A percentile compares a stretch with the other conserved stretches of the same genome.
Evolutionary conservation across 75 land plant genomes (phyloP).

Genomic region (Pinus taeda): DNA sequence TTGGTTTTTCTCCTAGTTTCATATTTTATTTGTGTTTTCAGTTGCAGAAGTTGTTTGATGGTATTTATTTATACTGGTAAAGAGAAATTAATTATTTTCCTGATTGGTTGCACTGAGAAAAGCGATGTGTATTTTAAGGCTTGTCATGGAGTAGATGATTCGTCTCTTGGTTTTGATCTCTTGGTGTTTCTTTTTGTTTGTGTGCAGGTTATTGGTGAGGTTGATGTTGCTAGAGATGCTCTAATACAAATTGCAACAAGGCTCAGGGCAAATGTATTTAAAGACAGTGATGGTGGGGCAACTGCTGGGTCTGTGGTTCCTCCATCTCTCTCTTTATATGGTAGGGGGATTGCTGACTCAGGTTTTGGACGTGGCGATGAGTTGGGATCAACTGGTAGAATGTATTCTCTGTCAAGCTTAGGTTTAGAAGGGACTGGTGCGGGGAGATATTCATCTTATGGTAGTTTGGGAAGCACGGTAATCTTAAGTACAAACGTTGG

Average conservation of each 20-base stretch:
- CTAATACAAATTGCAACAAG: slow-evolving; percentile 78
- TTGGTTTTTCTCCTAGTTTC: no score
- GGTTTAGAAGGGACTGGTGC: slow-evolving; percentile 14
- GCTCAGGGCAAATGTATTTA: slow-evolving; percentile 67
- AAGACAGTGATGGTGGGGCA: slow-evolving; percentile 27
- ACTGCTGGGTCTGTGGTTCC: slow-evolving; percentile 7
- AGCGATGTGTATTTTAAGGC: no score
- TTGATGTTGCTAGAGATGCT: slow-evolving; percentile 70
- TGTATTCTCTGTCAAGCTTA: slow-evolving; percentile 25
- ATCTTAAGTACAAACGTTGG: no score
- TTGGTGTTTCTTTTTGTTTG: no score
- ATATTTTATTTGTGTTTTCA: no score
- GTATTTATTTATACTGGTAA: no score
- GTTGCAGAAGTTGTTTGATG: no score
- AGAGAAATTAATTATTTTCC: no score
- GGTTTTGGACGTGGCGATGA: slow-evolving; percentile 29
- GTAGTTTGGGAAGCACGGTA: not conserved
- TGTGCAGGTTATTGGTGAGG: slow-evolving; percentile 70
- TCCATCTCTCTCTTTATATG: not conserved
- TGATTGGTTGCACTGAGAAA: no score
- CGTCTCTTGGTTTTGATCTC: no score
- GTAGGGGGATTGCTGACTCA: not conserved
- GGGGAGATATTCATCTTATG: not conserved
- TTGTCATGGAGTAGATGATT: no score
- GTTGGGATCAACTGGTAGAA: slow-evolving; percentile 31